phyloP scores from a whole-genome alignment of 495 filamentous ascomycete species.

The Neurospora discreta region DNA sequence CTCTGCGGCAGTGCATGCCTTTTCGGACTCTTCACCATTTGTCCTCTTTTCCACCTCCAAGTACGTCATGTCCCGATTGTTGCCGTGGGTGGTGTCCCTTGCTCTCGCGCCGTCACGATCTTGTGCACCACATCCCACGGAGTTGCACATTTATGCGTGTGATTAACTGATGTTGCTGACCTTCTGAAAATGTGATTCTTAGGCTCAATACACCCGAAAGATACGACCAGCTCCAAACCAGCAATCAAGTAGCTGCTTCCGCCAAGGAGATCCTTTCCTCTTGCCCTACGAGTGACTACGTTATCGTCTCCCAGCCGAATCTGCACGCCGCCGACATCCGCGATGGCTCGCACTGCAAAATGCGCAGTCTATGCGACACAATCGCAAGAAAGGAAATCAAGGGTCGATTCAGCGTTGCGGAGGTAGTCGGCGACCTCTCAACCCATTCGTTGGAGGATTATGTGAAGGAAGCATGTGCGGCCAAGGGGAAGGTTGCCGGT shows the following conservation, averaged over 20 bases:
- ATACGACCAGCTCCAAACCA: conserved; percentile 33
- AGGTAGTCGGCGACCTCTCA: conserved; percentile 52
- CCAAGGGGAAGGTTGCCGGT: conserved; percentile 27
- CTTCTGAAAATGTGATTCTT: conserved; percentile 6
- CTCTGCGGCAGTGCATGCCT: conserved; percentile 52
- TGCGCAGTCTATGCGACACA: conserved; percentile 22
- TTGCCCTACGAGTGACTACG: conserved; percentile 70
- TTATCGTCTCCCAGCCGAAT: conserved; percentile 72
- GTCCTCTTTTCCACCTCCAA: conserved; percentile 69
- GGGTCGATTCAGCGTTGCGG: conserved; percentile 36
- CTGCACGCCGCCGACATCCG: conserved; percentile 56
- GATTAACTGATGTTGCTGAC: neutral
- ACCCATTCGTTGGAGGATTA: conserved; percentile 22
- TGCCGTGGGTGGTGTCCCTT: neutral
- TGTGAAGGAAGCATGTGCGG: conserved; percentile 20
- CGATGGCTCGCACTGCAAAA: conserved; percentile 17
- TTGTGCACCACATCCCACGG: neutral
- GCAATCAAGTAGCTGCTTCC: conserved; percentile 24
- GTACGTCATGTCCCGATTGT: conserved; percentile 38
- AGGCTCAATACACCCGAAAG: conserved; percentile 22
- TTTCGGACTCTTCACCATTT: conserved; percentile 78
- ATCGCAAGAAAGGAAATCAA: conserved; percentile 9
- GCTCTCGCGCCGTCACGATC: neutral
- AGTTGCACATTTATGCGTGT: neutral
- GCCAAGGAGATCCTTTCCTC: conserved; percentile 39